Evolutionary conservation across 805 yeast genomes (phyloP).

Genomic region (Osmozyma mogii): DNA sequence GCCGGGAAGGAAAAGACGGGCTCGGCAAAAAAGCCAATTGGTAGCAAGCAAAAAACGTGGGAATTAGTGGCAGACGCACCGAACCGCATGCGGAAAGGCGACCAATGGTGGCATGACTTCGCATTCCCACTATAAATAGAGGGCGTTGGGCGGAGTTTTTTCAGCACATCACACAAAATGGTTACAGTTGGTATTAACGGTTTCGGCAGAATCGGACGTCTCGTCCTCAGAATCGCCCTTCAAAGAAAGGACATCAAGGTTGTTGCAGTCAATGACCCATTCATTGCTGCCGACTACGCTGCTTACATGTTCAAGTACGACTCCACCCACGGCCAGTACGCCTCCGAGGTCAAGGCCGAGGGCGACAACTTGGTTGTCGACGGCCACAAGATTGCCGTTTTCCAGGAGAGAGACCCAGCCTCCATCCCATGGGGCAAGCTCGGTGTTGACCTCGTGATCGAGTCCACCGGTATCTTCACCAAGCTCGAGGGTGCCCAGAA

Average conservation of each 20-base stretch:
- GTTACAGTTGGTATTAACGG: constrained; percentile 27
- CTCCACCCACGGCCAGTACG: constrained; percentile 28
- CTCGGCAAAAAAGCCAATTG: no score
- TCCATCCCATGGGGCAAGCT: constrained; percentile 27
- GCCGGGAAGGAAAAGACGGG: no score
- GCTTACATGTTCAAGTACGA: constrained; percentile 31
- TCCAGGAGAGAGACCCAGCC: constrained; percentile 29
- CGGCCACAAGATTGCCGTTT: constrained; percentile 21
- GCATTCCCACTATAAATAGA: no score
- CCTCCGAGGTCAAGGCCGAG: constrained; percentile 21
- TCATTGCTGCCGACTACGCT: constrained; percentile 28
- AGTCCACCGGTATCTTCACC: constrained; percentile 31
- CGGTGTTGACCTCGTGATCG: constrained; percentile 25
- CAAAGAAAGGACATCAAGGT: constrained; percentile 24
- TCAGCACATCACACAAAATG: constrained; percentile 10
- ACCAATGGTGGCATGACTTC: no score
- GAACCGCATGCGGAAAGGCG: no score
- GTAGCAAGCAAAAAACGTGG: no score
- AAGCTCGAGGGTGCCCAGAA: constrained; percentile 27
- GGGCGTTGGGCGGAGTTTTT: no score
- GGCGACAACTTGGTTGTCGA: constrained; percentile 20
- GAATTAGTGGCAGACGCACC: no score
- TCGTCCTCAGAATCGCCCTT: constrained; percentile 26
- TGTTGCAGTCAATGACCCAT: constrained; percentile 28
- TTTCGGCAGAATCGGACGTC: constrained; percentile 30